Base-by-base conservation (phyloP, 306 rosid genomes). In the Citrullus mucosospermus region DNA sequence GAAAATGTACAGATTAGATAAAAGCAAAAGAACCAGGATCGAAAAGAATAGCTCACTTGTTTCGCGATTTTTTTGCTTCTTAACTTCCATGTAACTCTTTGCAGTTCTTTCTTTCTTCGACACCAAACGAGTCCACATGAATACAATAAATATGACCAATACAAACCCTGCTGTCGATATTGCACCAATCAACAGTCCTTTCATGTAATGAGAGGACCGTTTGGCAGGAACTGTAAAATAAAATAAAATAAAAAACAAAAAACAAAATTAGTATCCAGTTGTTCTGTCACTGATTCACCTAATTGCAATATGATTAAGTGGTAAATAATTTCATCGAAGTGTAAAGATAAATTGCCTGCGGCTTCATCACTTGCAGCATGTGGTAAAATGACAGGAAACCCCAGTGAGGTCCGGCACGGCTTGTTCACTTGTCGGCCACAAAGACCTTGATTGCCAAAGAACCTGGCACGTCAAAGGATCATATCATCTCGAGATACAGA, bases 381-480 rank as follows among this genome's bases (percentile, higher is more conserved):
- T 1, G 99, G 99, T 48, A 96, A 87, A 70, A 96, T 93, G 25
- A 90, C 99, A 65, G 99, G 99, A 77, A 92, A 96, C 66, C 99
- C 99, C 44, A 96, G 78, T 61, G 99, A 96, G 53, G 99, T 90
- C 48, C 91, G 86, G 78, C 99, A 96, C 4, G 90, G 98, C 80
- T 89, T 96, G 75, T 86, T 82, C 30, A 96, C 83, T 90, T 96
- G 99, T 67, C 93, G 89, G 56, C 99, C 98, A 78, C 99, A 96
- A 82, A 96, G 99, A 84, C 86, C 97, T 41, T 86, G 84, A 81
- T 96, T 96, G 4, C 98, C 99, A 44, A 78, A 76, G 81, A 92
- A 96, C 88, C 99, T 96, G 63, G 44, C 80, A 83, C 54, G 34
- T 54, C 68, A 63, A 30, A 14, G 17, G 50, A 74, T 48, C 11